phyloP scores from a whole-genome alignment of 495 filamentous ascomycete species.

The Lophiostoma macrostomum region DNA sequence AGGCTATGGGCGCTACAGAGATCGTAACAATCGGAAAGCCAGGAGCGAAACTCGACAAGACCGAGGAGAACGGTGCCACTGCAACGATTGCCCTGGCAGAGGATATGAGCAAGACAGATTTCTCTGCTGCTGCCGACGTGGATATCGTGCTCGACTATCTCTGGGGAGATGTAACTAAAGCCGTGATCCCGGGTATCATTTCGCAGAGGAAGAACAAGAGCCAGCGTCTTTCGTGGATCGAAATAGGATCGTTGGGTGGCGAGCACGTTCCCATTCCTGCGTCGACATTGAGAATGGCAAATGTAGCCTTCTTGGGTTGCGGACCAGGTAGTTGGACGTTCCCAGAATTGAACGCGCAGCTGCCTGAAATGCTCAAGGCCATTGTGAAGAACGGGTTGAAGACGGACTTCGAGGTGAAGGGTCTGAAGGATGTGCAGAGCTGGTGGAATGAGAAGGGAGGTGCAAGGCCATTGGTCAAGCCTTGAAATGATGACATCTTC shows the following conservation, averaged over 20 bases:
- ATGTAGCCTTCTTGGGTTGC: constrained; percentile 33
- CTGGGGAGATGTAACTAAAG: constrained; percentile 26
- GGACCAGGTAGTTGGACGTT: constrained; percentile 35
- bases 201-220: constrained; percentile 2
- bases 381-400: constrained; percentile 25
- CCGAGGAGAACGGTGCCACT: constrained; percentile 45
- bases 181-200: constrained; percentile 22
- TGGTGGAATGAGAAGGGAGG: constrained; percentile 26
- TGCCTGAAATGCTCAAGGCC: constrained; percentile 29
- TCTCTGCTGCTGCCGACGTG: constrained; percentile 33
- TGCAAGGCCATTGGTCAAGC: constrained; percentile 25
- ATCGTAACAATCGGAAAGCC: constrained; percentile 44
- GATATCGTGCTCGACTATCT: constrained; percentile 39
- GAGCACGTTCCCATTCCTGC: constrained; percentile 23
- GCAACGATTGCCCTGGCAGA: constrained; percentile 40
- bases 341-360: constrained; percentile 24
- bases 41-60: constrained; percentile 31
- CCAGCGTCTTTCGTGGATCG: constrained; percentile 30
- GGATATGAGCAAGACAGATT: constrained; percentile 44
- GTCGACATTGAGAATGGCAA: constrained; percentile 29
- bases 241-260: constrained; percentile 30
- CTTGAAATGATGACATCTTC: too few relatives aligned
- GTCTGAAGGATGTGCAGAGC: constrained; percentile 33
- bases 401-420: constrained; percentile 16
- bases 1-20: constrained; percentile 43